Conservation (phyloP, 768 basidiomycete genomes). For the Suillus subalutaceus region DNA sequence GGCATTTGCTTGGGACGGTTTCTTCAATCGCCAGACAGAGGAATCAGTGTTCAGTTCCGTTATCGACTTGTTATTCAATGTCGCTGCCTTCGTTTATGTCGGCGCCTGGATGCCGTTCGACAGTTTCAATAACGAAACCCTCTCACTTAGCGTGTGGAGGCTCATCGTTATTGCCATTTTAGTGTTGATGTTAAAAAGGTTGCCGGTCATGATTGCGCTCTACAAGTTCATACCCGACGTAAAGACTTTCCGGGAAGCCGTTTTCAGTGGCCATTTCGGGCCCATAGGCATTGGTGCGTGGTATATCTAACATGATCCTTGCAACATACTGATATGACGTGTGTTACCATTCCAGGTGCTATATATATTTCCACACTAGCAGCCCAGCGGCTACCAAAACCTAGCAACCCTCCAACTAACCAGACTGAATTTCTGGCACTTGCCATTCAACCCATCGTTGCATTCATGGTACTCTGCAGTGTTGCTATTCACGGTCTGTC, state of each 20-base stretch:
- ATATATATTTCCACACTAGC: constrained; percentile 93
- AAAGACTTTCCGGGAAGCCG: constrained; percentile 90
- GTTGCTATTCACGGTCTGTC: constrained; percentile 89
- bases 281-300: constrained; percentile 75
- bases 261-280: constrained; percentile 96
- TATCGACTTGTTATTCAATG: constrained; percentile 94
- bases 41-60: constrained; percentile 96
- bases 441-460: constrained; percentile 89
- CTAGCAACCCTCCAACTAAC: constrained; percentile 47
- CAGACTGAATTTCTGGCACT: constrained; percentile 70
- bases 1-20: constrained; percentile 96
- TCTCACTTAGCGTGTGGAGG: constrained; percentile 81
- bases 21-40: constrained; percentile 92
- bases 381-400: constrained; percentile 55
- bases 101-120: constrained; percentile 98
- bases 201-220: constrained; percentile 81
- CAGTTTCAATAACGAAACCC: constrained; percentile 64
- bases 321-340: not conserved
- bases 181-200: constrained; percentile 78
- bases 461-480: constrained; percentile 92
- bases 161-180: constrained; percentile 82
- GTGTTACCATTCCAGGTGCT: constrained; percentile 55
- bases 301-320: constrained; percentile 10
- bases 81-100: constrained; percentile 93
- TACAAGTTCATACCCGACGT: constrained; percentile 96